Evolutionary conservation across 140 eudicot species (phyloP).

Genomic region (Eryngium alpinum): DNA sequence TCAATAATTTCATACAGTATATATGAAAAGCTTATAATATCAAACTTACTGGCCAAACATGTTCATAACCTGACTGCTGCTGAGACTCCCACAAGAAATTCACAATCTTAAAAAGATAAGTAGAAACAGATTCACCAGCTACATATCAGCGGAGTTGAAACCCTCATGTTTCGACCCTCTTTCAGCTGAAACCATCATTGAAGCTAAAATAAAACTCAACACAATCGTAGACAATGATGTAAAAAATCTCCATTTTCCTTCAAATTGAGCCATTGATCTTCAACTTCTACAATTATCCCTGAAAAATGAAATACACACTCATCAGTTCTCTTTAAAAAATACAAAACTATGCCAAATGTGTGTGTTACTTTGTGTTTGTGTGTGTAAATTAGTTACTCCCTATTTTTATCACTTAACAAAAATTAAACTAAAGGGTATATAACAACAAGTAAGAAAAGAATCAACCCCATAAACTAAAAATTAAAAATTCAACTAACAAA

Average conservation of each 20-base stretch:
- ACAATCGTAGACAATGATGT: conserved; percentile 28
- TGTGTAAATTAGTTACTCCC: neutral
- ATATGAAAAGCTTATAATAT: neutral
- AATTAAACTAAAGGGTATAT: conserved; percentile 1
- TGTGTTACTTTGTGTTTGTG: neutral
- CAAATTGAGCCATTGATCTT: conserved; percentile 40
- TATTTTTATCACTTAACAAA: neutral
- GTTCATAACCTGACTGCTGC: conserved; percentile 23
- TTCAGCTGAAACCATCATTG: conserved; percentile 66
- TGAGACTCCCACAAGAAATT: conserved; percentile 54
- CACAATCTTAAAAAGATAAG: conserved; percentile 20
- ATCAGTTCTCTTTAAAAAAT: neutral
- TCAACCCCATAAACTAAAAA: neutral
- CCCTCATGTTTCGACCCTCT: conserved; percentile 31
- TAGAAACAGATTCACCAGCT: conserved; percentile 22
- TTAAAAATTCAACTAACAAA: neutral
- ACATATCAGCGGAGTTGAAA: neutral
- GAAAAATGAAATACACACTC: neutral
- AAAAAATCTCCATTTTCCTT: conserved; percentile 29
- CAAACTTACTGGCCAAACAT: conserved; percentile 27
- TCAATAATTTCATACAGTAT: neutral
- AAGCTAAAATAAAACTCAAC: conserved; percentile 44
- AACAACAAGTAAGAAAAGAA: neutral
- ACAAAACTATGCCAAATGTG: neutral
- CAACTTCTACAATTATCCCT: neutral